Conservation (phyloP, 257 asterid species). For the Eustoma russellianum region DNA sequence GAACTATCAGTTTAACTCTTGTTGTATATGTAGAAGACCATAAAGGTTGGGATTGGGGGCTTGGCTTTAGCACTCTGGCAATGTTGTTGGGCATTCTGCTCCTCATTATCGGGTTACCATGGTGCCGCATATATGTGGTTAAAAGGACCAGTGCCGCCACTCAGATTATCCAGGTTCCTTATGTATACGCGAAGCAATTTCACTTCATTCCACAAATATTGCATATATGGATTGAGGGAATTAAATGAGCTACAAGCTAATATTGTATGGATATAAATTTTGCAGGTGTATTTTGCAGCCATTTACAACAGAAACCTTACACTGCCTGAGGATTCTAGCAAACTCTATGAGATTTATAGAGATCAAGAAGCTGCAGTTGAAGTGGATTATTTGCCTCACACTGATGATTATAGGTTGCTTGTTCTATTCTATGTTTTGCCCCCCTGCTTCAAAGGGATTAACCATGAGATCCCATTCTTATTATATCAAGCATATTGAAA, state of each 20-base stretch:
- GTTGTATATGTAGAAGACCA: slow-evolving; percentile 63
- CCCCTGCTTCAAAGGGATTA: neutral
- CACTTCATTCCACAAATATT: neutral
- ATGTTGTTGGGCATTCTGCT: slow-evolving; percentile 36
- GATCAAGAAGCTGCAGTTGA: slow-evolving; percentile 36
- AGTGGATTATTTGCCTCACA: slow-evolving; percentile 46
- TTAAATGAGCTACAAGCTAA: no score
- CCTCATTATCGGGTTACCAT: slow-evolving; percentile 40
- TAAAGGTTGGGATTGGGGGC: slow-evolving; percentile 76
- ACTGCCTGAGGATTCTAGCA: slow-evolving; percentile 34
- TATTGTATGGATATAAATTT: neutral
- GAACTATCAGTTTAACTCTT: slow-evolving; percentile 46
- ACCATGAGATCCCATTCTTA: neutral
- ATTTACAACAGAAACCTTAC: slow-evolving; percentile 44
- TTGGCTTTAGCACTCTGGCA: slow-evolving; percentile 36
- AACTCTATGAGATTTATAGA: slow-evolving; percentile 36
- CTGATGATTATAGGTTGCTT: slow-evolving; percentile 35
- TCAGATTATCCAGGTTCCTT: slow-evolving; percentile 43
- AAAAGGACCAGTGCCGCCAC: slow-evolving; percentile 54
- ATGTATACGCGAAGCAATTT: no score
- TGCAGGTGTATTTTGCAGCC: slow-evolving; percentile 56
- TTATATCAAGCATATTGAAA: slow-evolving; percentile 1
- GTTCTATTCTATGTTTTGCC: neutral
- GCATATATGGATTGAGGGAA: no score
- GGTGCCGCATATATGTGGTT: slow-evolving; percentile 41